A percentile compares a stretch with the other conserved stretches of the same genome.
These are phyloP conservation scores for Glycine latifolia DNA, from an alignment of 306 rosid species.

Conservation along the genomic window DNA sequence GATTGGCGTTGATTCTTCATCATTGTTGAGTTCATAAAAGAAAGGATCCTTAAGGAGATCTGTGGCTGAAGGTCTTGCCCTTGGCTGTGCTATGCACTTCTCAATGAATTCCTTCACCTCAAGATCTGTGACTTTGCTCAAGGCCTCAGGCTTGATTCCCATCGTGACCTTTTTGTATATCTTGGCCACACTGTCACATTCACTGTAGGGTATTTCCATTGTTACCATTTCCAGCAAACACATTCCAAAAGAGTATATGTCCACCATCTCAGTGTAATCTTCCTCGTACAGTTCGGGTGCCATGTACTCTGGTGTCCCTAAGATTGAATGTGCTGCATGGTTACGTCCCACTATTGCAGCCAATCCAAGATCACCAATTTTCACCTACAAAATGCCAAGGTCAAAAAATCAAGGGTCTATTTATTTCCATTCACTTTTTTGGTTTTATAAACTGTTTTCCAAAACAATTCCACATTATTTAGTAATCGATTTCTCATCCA, in stretches of 20 bases:
- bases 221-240: conserved; percentile 97
- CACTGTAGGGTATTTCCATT: conserved; percentile 89
- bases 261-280: conserved; percentile 97
- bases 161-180: conserved; percentile 82
- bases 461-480: too few species aligned
- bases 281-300: conserved; percentile 96
- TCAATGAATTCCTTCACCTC: conserved; percentile 81
- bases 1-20: conserved; percentile 49
- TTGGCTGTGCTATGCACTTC: conserved; percentile 83
- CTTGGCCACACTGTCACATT: conserved; percentile 85
- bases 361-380: conserved; percentile 91
- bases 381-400: conserved; percentile 58
- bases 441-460: too few species aligned
- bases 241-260: conserved; percentile 92
- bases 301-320: conserved; percentile 96
- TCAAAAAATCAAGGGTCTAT: not conserved
- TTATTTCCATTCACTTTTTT: too few species aligned
- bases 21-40: conserved; percentile 64
- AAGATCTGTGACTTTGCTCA: conserved; percentile 65
- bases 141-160: conserved; percentile 76
- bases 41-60: conserved; percentile 89
- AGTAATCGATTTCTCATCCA: too few species aligned
- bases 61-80: conserved; percentile 89
- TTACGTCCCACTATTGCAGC: conserved; percentile 87
- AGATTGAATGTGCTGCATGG: conserved; percentile 83